Conservation (phyloP, 2,329 filamentous ascomycete genomes). For the Amylocarpus encephaloides region DNA sequence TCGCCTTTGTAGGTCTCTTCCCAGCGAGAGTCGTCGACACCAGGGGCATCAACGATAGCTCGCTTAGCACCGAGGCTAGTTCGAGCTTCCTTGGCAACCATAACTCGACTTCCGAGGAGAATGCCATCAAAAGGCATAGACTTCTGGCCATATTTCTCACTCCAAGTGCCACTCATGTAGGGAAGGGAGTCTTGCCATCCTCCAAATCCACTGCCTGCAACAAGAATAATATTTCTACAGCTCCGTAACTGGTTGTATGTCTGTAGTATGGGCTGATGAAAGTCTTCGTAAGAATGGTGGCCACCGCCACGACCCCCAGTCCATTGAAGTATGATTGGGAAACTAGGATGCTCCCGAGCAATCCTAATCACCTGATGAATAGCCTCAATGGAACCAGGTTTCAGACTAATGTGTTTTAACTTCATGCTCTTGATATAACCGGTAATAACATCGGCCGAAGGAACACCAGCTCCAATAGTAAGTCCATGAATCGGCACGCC, state of each 20-base stretch:
- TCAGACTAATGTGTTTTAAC: constrained; percentile 90
- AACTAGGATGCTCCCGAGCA: constrained; percentile 85
- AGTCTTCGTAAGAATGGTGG: constrained; percentile 92
- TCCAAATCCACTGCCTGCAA: constrained; percentile 89
- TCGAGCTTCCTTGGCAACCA: constrained; percentile 88
- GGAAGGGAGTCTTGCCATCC: constrained; percentile 86
- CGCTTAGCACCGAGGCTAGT: constrained; percentile 84
- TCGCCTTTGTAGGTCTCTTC: constrained; percentile 89
- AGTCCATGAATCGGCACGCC: constrained; percentile 88
- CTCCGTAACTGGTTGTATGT: constrained; percentile 88
- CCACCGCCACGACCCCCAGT: constrained; percentile 90
- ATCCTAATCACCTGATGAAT: constrained; percentile 90
- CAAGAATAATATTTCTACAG: constrained; percentile 77
- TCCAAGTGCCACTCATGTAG: constrained; percentile 85
- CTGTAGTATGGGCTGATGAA: constrained; percentile 83
- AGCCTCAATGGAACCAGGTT: constrained; percentile 84
- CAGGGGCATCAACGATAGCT: constrained; percentile 79
- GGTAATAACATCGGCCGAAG: constrained; percentile 85
- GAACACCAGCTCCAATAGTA: constrained; percentile 88
- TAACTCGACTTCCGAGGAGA: constrained; percentile 86
- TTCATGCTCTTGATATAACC: constrained; percentile 91
- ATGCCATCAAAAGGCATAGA: constrained; percentile 93
- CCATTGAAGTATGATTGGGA: constrained; percentile 93
- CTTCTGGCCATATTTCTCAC: constrained; percentile 78
- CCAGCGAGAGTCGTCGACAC: constrained; percentile 78